Percentiles rank a stretch among this genome's conserved stretches.
Evolutionary conservation across 306 rosid genomes (phyloP).

Genomic region (Prunus mongolica): DNA sequence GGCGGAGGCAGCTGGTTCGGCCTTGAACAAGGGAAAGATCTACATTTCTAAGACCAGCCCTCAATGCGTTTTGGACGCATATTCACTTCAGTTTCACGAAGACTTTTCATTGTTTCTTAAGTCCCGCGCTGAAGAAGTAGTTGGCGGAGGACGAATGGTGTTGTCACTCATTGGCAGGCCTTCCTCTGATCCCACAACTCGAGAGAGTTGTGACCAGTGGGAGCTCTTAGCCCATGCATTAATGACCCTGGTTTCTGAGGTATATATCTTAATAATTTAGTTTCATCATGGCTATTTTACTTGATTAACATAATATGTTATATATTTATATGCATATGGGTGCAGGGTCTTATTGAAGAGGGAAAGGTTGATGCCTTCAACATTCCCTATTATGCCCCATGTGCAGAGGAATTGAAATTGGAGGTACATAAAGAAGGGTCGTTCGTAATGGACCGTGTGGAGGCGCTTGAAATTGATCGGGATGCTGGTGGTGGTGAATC

Average conservation of each 20-base stretch:
- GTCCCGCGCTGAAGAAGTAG: conserved; percentile 49
- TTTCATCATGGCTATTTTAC: no score
- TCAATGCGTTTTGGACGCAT: conserved; percentile 49
- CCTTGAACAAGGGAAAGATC: conserved; percentile 56
- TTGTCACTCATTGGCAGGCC: conserved; percentile 56
- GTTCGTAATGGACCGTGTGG: conserved; percentile 35
- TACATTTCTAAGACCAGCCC: conserved; percentile 71
- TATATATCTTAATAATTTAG: not conserved
- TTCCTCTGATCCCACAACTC: conserved; percentile 46
- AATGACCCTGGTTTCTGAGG: conserved; percentile 53
- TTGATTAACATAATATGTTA: no score
- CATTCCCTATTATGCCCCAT: conserved; percentile 75
- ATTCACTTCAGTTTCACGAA: conserved; percentile 42
- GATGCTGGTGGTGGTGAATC: conserved; percentile 20
- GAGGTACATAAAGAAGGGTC: conserved; percentile 64
- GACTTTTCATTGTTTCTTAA: conserved; percentile 50
- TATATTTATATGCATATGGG: no score
- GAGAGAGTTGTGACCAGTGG: conserved; percentile 50
- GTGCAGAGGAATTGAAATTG: conserved; percentile 42
- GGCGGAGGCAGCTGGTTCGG: not conserved
- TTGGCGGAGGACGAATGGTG: conserved; percentile 56
- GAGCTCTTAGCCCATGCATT: conserved; percentile 64
- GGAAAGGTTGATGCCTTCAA: conserved; percentile 64
- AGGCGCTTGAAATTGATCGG: conserved; percentile 53
- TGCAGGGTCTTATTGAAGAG: conserved; percentile 55